Evolutionary conservation across 306 rosid genomes (phyloP), one percentile per base, ranked within the genome.

Genomic region (Castanea sativa): DNA sequence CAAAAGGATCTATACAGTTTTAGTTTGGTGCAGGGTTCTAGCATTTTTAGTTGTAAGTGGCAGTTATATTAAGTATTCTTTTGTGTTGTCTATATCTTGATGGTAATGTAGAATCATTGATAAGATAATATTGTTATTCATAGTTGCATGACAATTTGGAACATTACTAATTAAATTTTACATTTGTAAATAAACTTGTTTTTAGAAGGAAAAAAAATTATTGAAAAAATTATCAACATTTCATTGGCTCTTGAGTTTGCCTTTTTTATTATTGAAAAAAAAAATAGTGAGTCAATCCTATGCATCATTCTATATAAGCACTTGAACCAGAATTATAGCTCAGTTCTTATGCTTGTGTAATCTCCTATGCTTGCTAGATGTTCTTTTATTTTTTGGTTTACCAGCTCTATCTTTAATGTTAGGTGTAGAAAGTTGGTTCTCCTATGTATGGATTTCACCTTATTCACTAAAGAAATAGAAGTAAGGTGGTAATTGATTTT

Each of bases 11-110:
- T 96, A 89, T 83, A 96, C 99, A 55, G 99, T 93, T 87, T 82
- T 90, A 74, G 52, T 96, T 55, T 96, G 99, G 99, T 96, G 99
- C 92, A 93, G 99, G 87, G 96, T 90, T 88, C 90, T 96, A 79
- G 81, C 98, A 63, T 96, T 85, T 87, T 90, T 96, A 93, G 96
- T 86, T 85, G 99, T 96, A 87, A 91, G 99, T 89, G 76, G 67
- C 75, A 70, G 58, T 71, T 73, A 79, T 18, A 59, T 25, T 63
- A 19, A 4, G 3, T 35, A 9, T 69, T 52, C 76, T 67, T 15
- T 80, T 73, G 11, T 59, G 60, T 30, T 63, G 32, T 25, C n/a
- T 55, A 41, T 56, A 29, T 52, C 68, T 69, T 65, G 14, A 33
- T 32, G 74, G 45, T 67, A 4, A 7, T 64, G 6, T 8, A 2